These are phyloP conservation scores for Drosera capensis DNA, from an alignment of 148 eudicot genomes.

Conservation along the genomic window DNA sequence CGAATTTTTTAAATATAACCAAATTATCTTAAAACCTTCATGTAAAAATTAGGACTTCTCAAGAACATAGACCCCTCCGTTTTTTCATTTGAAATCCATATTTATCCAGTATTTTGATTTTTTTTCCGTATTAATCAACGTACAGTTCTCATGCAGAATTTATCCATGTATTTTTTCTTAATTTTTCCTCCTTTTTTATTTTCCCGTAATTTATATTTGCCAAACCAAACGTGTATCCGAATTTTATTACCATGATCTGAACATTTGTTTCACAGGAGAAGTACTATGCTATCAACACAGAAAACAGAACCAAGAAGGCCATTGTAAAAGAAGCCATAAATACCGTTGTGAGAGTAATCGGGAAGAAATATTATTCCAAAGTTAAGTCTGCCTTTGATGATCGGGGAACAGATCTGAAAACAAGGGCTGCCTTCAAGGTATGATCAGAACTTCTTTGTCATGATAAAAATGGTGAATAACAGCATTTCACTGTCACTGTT, in stretches of 20 bases:
- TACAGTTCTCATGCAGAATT: too few relatives aligned
- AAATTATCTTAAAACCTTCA: too few relatives aligned
- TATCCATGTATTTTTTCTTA: too few relatives aligned
- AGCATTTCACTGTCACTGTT: too few relatives aligned
- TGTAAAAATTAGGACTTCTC: too few relatives aligned
- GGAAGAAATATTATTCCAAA: constrained; percentile 22
- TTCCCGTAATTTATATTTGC: background rate
- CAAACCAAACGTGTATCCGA: too few relatives aligned
- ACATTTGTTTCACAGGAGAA: constrained; percentile 23
- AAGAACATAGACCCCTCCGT: too few relatives aligned
- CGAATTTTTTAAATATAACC: too few relatives aligned
- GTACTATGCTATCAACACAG: constrained; percentile 42
- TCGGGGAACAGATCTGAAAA: constrained; percentile 34
- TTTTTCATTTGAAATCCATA: too few relatives aligned
- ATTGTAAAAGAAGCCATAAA: constrained; percentile 19
- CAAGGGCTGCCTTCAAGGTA: constrained; percentile 32
- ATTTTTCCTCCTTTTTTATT: background rate
- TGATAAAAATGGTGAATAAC: too few relatives aligned
- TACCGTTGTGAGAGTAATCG: constrained; percentile 28
- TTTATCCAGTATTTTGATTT: too few relatives aligned
- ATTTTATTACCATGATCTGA: background rate
- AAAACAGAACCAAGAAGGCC: constrained; percentile 29
- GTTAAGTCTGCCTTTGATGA: constrained; percentile 50
- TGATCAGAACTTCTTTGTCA: background rate
- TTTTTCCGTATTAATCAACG: too few relatives aligned